These are phyloP conservation scores for Pseudogymnoascus sp. DNA, from an alignment of 2,329 filamentous ascomycete species.

Conservation along the genomic window DNA sequence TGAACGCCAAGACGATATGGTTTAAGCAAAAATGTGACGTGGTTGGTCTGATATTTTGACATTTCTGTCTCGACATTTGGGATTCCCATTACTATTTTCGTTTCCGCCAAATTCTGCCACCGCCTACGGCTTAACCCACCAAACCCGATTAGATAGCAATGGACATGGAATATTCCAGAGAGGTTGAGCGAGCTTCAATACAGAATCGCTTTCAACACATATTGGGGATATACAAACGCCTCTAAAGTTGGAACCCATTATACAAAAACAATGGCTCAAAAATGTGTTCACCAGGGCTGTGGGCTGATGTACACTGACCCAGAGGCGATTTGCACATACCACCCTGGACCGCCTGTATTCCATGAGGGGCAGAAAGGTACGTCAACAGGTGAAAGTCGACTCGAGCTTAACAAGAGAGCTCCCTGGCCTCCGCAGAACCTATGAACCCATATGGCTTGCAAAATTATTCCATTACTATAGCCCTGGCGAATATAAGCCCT, in stretches of 20 bases:
- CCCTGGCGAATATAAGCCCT: conserved; percentile 7
- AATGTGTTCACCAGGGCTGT: conserved; percentile 95
- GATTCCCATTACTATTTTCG: background rate
- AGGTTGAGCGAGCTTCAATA: conserved; percentile 1
- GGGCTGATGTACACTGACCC: conserved; percentile 78
- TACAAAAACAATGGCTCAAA: conserved; percentile 42
- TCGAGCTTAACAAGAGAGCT: background rate
- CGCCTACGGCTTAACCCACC: background rate
- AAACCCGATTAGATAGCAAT: conserved; percentile 4
- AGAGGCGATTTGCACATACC: conserved; percentile 80
- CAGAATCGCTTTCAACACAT: background rate
- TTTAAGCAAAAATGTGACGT: background rate
- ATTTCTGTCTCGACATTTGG: background rate
- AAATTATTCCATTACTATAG: conserved; percentile 12
- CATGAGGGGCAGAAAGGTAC: conserved; percentile 98
- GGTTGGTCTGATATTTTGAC: background rate
- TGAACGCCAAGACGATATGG: background rate
- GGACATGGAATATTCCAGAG: conserved; percentile 9
- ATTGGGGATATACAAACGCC: conserved; percentile 1
- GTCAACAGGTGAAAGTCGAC: conserved; percentile 19
- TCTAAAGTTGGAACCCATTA: background rate
- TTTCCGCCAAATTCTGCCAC: background rate
- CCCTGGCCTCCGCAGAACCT: conserved; percentile 3
- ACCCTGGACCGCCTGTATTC: conserved; percentile 88
- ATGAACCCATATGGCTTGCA: background rate